Conservation (phyloP, 2,329 filamentous ascomycete genomes). For the Pseudonectria buxi region DNA sequence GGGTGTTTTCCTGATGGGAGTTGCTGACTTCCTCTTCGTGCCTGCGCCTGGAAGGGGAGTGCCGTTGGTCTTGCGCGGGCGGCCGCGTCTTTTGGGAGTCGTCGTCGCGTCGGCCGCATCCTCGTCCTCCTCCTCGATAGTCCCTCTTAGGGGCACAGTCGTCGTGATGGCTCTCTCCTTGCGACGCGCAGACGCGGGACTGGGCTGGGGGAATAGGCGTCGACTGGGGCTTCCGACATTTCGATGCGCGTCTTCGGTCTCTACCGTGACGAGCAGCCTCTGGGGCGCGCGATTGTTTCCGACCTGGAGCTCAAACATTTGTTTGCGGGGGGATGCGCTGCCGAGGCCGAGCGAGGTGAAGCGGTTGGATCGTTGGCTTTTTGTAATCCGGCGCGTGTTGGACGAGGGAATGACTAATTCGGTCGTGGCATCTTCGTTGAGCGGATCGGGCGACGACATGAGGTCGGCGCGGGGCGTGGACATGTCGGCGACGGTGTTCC, state of each 20-base stretch:
- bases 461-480: conserved; percentile 34
- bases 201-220: conserved; percentile 38
- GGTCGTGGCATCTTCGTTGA: conserved; percentile 33
- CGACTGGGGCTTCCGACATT: conserved; percentile 30
- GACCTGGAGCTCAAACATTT: conserved; percentile 50
- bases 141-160: conserved; percentile 44
- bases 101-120: conserved; percentile 29
- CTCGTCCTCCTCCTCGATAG: conserved; percentile 23
- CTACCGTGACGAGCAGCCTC: conserved; percentile 48
- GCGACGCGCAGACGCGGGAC: conserved; percentile 32
- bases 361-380: conserved; percentile 35
- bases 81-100: conserved; percentile 36
- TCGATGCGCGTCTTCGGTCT: conserved; percentile 37
- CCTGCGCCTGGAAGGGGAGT: conserved; percentile 41
- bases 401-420: conserved; percentile 30
- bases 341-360: conserved; percentile 27
- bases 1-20: conserved; percentile 34
- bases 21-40: conserved; percentile 40
- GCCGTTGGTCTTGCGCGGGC: conserved; percentile 43
- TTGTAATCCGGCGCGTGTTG: conserved; percentile 37
- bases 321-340: conserved; percentile 44
- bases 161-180: conserved; percentile 39
- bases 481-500: conserved; percentile 30
- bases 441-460: conserved; percentile 46
- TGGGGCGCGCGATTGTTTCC: conserved; percentile 44